Conservation (phyloP, 148 eudicot species). For the Chenopodium album region DNA sequence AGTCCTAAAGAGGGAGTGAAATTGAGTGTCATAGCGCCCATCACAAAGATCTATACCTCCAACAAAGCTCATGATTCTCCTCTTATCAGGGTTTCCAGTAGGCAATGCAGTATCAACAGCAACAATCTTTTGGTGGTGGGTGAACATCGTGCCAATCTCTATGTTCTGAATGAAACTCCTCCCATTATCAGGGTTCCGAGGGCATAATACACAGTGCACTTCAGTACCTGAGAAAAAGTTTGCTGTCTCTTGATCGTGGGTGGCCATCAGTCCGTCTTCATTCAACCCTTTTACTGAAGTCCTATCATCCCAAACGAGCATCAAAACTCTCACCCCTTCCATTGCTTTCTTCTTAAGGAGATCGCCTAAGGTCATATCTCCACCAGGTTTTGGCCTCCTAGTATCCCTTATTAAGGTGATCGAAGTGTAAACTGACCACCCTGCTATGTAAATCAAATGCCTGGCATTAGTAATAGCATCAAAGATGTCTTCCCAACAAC, state of each 20-base stretch:
- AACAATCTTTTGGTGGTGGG: slow-evolving; percentile 56
- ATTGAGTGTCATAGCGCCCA: slow-evolving; percentile 54
- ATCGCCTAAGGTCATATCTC: slow-evolving; percentile 51
- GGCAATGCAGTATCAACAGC: slow-evolving; percentile 51
- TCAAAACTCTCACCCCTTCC: slow-evolving; percentile 51
- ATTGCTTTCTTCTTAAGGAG: slow-evolving; percentile 55
- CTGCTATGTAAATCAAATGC: slow-evolving; percentile 47
- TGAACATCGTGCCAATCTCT: slow-evolving; percentile 43
- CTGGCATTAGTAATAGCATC: slow-evolving; percentile 48
- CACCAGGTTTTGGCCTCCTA: slow-evolving; percentile 44
- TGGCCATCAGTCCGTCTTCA: slow-evolving; percentile 41
- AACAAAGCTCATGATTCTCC: slow-evolving; percentile 50
- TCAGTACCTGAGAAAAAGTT: slow-evolving; percentile 32
- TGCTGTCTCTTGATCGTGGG: slow-evolving; percentile 47
- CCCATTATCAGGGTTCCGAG: slow-evolving; percentile 47
- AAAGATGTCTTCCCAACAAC: slow-evolving; percentile 59
- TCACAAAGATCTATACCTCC: slow-evolving; percentile 63
- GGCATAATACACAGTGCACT: slow-evolving; percentile 49
- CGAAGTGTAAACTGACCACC: slow-evolving; percentile 50
- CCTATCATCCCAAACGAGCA: slow-evolving; percentile 59
- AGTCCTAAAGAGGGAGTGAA: slow-evolving; percentile 52
- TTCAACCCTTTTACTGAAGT: slow-evolving; percentile 39
- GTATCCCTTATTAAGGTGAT: slow-evolving; percentile 49
- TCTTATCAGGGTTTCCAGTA: slow-evolving; percentile 24
- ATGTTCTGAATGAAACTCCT: slow-evolving; percentile 37